These are phyloP conservation scores for Penicillium flavigenum DNA, from an alignment of 495 filamentous ascomycete species.

Conservation along the genomic window DNA sequence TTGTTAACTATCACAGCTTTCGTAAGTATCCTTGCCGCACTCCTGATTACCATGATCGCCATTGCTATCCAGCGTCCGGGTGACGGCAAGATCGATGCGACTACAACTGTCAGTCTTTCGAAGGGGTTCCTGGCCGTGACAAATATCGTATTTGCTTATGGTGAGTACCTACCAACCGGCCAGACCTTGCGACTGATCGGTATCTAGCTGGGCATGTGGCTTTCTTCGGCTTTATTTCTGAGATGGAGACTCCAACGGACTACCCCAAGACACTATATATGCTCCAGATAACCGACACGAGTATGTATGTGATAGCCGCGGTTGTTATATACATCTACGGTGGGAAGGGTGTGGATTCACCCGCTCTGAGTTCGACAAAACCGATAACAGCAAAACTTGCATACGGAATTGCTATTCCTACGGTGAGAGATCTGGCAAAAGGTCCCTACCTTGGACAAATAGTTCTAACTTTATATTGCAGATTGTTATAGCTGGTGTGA, in stretches of 20 bases:
- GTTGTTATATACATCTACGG: slow-evolving; percentile 68
- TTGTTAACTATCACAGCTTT: slow-evolving; percentile 35
- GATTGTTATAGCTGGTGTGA: slow-evolving; percentile 60
- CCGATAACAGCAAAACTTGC: slow-evolving; percentile 62
- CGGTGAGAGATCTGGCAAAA: slow-evolving; percentile 36
- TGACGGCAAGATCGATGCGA: slow-evolving; percentile 15
- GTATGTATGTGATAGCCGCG: slow-evolving; percentile 57
- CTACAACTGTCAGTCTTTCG: slow-evolving; percentile 14
- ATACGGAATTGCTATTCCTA: slow-evolving; percentile 77
- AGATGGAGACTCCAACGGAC: slow-evolving; percentile 67
- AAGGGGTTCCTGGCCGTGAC: slow-evolving; percentile 22
- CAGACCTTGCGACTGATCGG: neutral
- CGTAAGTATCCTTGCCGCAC: slow-evolving; percentile 60
- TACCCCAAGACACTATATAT: slow-evolving; percentile 65
- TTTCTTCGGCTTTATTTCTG: slow-evolving; percentile 73
- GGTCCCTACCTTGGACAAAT: too few relatives aligned
- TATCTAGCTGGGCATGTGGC: slow-evolving; percentile 59
- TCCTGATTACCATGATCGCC: slow-evolving; percentile 66
- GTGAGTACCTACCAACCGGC: slow-evolving; percentile 6
- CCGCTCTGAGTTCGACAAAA: slow-evolving; percentile 69
- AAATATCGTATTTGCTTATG: slow-evolving; percentile 35
- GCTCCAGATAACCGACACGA: slow-evolving; percentile 62
- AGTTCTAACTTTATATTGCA: slow-evolving; percentile 31
- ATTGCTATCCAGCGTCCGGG: slow-evolving; percentile 43
- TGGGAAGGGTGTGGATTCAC: slow-evolving; percentile 63